phyloP scores from a whole-genome alignment of 306 rosid genomes.

The Prunus mira region DNA sequence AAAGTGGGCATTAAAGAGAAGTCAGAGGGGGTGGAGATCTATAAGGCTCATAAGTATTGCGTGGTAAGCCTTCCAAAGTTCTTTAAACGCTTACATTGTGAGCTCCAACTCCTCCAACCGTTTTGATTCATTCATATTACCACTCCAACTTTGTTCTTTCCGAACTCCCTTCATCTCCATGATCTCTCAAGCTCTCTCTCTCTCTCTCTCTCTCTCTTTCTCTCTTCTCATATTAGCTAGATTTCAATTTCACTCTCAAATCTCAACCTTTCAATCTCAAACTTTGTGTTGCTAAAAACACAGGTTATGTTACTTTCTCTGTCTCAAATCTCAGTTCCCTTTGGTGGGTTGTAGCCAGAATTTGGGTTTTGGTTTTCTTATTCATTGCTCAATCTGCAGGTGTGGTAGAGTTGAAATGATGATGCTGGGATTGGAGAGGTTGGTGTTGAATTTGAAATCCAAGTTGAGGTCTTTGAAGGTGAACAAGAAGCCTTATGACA shows the following conservation, averaged over 20 bases:
- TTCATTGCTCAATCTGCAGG: not conserved
- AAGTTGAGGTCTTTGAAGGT: constrained; percentile 62
- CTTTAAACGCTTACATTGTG: constrained; percentile 13
- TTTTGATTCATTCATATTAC: constrained; percentile 19
- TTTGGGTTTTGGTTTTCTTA: not conserved
- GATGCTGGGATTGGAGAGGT: constrained; percentile 61
- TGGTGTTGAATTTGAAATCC: constrained; percentile 61
- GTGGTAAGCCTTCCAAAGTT: constrained; percentile 28
- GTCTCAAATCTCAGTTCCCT: not conserved
- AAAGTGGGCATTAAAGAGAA: not conserved
- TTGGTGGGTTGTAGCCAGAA: not conserved
- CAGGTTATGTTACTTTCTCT: not conserved
- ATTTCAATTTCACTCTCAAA: not conserved
- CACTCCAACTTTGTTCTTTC: constrained; percentile 27
- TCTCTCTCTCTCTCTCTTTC: not conserved
- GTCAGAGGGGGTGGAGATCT: not conserved
- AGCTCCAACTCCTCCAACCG: not conserved
- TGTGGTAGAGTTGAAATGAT: constrained; percentile 8
- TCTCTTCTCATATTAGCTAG: not conserved
- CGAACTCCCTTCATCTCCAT: not conserved
- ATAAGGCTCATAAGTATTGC: not conserved
- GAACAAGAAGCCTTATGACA: constrained; percentile 67
- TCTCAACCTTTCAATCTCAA: not conserved
- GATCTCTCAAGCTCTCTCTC: not conserved
- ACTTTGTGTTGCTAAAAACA: not conserved